Evolutionary conservation across 1,284 basidiomycete genomes (phyloP).

Genomic region (Malassezia obtusa): DNA sequence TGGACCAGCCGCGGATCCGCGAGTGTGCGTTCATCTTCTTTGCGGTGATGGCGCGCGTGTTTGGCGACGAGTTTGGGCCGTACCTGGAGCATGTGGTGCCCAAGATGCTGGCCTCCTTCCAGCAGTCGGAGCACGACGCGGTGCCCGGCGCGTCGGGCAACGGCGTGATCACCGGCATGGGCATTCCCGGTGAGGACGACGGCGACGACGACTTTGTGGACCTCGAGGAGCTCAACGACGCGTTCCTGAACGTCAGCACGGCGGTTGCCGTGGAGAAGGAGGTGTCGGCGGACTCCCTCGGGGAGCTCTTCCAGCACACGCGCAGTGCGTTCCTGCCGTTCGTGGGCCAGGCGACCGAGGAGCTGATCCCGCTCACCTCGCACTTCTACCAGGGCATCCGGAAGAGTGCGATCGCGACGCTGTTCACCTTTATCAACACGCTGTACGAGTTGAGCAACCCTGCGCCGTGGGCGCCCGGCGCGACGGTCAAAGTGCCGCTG

Average conservation of each 20-base stretch:
- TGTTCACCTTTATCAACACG: conserved; percentile 80
- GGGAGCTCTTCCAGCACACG: conserved; percentile 77
- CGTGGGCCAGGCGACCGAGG: conserved; percentile 60
- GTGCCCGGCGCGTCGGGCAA: conserved; percentile 44
- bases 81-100: conserved; percentile 82
- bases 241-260: conserved; percentile 65
- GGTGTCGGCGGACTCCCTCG: conserved; percentile 92
- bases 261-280: conserved; percentile 98
- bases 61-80: conserved; percentile 81
- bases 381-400: conserved; percentile 98
- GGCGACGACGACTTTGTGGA: conserved; percentile 56
- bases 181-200: conserved; percentile 55
- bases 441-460: conserved; percentile 82
- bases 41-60: conserved; percentile 91
- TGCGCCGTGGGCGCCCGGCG: conserved; percentile 71
- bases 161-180: conserved; percentile 52
- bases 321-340: conserved; percentile 79
- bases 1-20: conserved; percentile 72
- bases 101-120: conserved; percentile 71
- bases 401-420: conserved; percentile 79
- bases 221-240: conserved; percentile 62
- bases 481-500: conserved; percentile 56
- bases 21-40: conserved; percentile 99
- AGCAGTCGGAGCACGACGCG: conserved; percentile 58
- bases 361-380: conserved; percentile 69